Base-by-base conservation (phyloP, 1,139 yeast genomes). In the Zygosaccharomyces sapae region DNA sequence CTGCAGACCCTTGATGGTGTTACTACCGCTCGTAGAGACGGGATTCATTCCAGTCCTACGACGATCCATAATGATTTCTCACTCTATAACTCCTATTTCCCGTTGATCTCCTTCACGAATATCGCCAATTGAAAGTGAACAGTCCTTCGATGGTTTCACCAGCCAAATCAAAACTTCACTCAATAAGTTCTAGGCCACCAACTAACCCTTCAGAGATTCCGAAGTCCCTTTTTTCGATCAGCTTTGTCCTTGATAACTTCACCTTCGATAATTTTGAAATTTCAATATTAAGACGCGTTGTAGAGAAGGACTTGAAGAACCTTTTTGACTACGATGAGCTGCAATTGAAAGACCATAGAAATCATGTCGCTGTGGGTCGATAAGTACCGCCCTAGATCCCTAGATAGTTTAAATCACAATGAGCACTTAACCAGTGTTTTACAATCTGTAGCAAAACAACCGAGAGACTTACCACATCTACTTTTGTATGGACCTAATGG, bases 301-400 rank as follows among this genome's bases (percentile, higher is more conserved):
- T 22, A 10, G 5, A 36, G 34, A 25, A 25, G 31, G 18, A 22
- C 22, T 38, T 10, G 22, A 33, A 10, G 33, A 13, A 30, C 40
- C 13, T 31, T 31, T n/a, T n/a, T 13, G 10, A 31, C 34, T 5
- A 31, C 8, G 34, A 31, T 5, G 34, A 31, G 34, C 7, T 13
- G 8, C 5, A 13, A 31, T 7, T n/a, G 8, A 22, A 30, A 24
- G 25, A 9, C 29, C 34, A 31, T 18, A 36, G 33, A 38, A 29
- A 22, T 42, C 25, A 88, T 89, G 97, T 85, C 96, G 13, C 76
- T 92, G 65, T 92, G 98, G 98, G 96, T 94, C 18, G 97, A 92
- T 66, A 88, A 89, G 57, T 83, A 89, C 67, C 78, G 97, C 57
- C 98, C 98, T 6, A 79, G 73, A 56, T 73, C 74, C 1, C 70